phyloP scores from a whole-genome alignment of 148 eudicot species.

The Euryodendron excelsum region DNA sequence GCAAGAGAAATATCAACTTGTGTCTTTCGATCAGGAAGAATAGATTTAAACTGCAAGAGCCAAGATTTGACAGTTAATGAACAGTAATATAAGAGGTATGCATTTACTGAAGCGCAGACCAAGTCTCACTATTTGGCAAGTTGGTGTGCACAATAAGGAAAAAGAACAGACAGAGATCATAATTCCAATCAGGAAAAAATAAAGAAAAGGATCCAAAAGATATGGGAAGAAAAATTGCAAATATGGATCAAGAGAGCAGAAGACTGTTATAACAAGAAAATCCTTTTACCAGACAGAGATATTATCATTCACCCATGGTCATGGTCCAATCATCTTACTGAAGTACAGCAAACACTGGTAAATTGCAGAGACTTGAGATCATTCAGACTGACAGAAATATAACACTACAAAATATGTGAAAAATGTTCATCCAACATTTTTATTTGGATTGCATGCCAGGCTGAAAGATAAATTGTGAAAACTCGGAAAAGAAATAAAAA shows the following conservation, averaged over 20 bases:
- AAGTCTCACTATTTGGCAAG: neutral
- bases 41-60: slow-evolving; percentile 75
- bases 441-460: neutral
- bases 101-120: neutral
- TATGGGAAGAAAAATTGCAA: neutral
- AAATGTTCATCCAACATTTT: neutral
- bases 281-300: neutral
- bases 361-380: neutral
- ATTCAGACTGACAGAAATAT: neutral
- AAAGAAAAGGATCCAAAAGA: neutral
- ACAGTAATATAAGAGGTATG: neutral
- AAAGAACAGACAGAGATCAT: neutral
- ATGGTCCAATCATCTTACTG: no score
- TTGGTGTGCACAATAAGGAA: neutral
- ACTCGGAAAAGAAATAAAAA: neutral
- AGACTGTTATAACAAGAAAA: neutral
- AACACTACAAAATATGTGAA: neutral
- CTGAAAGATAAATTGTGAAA: neutral
- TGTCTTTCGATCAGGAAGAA: slow-evolving; percentile 85
- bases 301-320: neutral
- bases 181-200: neutral
- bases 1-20: slow-evolving; percentile 83
- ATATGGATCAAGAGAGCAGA: neutral
- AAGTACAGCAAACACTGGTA: no score
- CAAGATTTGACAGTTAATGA: slow-evolving; percentile 16